Conservation (phyloP, 2,329 filamentous ascomycete genomes). For the Elsinoe necatrix region DNA sequence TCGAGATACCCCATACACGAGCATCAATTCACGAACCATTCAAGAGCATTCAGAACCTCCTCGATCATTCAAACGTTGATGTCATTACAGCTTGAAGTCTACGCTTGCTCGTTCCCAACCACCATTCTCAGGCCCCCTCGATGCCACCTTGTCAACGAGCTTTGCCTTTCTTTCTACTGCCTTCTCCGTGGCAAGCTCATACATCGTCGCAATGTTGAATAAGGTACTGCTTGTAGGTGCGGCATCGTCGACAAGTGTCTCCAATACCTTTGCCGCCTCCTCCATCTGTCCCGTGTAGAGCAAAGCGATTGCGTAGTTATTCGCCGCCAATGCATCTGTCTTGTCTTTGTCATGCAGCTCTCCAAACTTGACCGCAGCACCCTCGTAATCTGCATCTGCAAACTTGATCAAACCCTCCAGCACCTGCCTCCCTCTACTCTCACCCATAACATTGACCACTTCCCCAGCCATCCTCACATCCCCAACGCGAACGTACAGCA, state of each 20-base stretch:
- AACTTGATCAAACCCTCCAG: conserved; percentile 65
- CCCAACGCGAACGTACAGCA: conserved; percentile 72
- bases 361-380: conserved; percentile 56
- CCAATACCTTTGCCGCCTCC: conserved; percentile 60
- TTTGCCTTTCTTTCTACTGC: conserved; percentile 60
- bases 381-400: conserved; percentile 64
- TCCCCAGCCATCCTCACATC: conserved; percentile 46
- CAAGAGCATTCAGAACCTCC: background rate
- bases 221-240: conserved; percentile 62
- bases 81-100: conserved; percentile 15
- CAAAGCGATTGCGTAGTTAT: conserved; percentile 77
- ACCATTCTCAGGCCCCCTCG: conserved; percentile 5
- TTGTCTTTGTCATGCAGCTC: conserved; percentile 39
- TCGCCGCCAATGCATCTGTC: conserved; percentile 60
- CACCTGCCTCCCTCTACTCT: conserved; percentile 32
- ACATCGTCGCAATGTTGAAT: conserved; percentile 85
- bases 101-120: conserved; percentile 10
- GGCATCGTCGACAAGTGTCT: conserved; percentile 45
- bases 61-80: background rate
- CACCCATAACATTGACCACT: background rate
- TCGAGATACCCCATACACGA: background rate
- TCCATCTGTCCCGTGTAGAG: conserved; percentile 72
- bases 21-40: too few species aligned
- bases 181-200: conserved; percentile 80
- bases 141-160: conserved; percentile 57